Evolutionary conservation across 202 grass and related monocot species (phyloP), one percentile per base, ranked within the genome.

Genomic region (Panicum virgatum): DNA sequence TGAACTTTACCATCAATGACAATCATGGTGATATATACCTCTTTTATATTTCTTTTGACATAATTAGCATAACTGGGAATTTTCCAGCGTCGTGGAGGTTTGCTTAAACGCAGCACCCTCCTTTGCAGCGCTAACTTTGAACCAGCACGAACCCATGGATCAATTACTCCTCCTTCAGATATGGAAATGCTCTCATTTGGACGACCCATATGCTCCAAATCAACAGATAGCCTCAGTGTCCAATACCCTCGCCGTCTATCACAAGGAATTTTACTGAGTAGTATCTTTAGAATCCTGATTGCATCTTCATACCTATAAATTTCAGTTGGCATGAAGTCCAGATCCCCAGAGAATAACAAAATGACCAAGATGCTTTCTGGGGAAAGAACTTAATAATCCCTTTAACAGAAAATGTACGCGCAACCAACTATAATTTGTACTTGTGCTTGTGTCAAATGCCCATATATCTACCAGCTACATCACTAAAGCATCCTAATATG

Each of bases 1-100:
- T 14, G 7, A 44, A 47, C 3, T 25, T 20, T 46, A 27, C 42
- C 9, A 61, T 12, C 27, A 67, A 22, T 67, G 7, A 80, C 25
- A 29, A 46, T 66, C 61, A 85, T 29, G 51, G 47, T 54, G 6
- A 90, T 57, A 62, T 72, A 6, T 72, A 91, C 92, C 89, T 96
- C 92, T 88, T 86, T 86, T 83, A 98, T 89, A 72, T 78, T 88
- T 85, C 59, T 86, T 77, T 79, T 90, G 15, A 98, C 59, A 81
- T 72, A 91, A 88, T 88, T 59, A 27, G 87, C 89, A 93, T 88
- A 96, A 91, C 66, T 91, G 20, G 92, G 96, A 60, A 85, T 73
- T 87, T 90, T 98, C 96, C 96, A 98, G 69, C 90, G 83, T 32
- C 96, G 81, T 87, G 96, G 96, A 83, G 92, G 90, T 77, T 90